Percentiles rank a stretch among this genome's conserved stretches.
These are phyloP conservation scores for Cornus kousa DNA, from an alignment of 148 eudicot genomes.

Conservation along the genomic window DNA sequence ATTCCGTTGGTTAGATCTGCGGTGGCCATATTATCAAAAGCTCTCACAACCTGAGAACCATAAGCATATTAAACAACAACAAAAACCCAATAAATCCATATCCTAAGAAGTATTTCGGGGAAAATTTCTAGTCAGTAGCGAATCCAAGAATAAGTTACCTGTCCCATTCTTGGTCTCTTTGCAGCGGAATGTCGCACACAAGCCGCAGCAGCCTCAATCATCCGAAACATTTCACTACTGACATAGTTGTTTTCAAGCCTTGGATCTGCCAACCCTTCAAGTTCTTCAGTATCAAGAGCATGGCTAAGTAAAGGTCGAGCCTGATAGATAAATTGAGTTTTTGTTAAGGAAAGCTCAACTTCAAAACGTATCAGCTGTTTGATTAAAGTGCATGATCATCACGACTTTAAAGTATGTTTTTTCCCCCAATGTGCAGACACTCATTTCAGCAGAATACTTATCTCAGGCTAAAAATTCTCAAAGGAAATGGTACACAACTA, in stretches of 20 bases:
- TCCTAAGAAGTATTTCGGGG: neutral
- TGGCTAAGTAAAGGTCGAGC: conserved; percentile 85
- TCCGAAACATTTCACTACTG: conserved; percentile 52
- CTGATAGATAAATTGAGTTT: conserved; percentile 34
- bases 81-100: neutral
- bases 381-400: neutral
- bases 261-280: conserved; percentile 62
- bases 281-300: conserved; percentile 58
- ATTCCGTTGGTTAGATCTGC: conserved; percentile 80
- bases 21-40: conserved; percentile 50
- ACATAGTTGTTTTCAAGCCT: conserved; percentile 60
- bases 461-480: too few relatives aligned
- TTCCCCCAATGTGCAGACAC: too few relatives aligned
- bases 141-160: conserved; percentile 42
- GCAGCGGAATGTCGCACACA: conserved; percentile 81
- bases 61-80: neutral
- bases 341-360: neutral
- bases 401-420: neutral
- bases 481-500: too few relatives aligned
- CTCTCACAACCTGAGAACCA: conserved; percentile 45
- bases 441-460: too few relatives aligned
- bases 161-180: conserved; percentile 90
- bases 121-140: neutral
- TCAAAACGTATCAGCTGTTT: neutral
- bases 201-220: conserved; percentile 89